Percentiles rank a stretch among this genome's conserved stretches.
Evolutionary conservation across 1,284 basidiomycete genomes (phyloP).

Genomic region (Irpex sp.): DNA sequence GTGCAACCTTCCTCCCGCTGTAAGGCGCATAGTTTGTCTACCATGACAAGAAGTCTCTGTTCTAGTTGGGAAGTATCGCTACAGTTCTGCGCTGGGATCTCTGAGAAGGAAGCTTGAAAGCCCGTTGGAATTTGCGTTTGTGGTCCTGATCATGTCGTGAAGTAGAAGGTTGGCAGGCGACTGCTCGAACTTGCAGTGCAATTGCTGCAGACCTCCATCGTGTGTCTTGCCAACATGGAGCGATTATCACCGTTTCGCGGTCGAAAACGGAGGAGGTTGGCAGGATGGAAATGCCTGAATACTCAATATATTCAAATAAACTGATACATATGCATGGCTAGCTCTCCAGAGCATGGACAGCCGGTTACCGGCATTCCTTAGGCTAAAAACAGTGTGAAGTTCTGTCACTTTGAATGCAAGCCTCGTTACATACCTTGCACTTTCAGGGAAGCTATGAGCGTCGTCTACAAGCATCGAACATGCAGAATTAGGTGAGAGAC

Average conservation of each 20-base stretch:
- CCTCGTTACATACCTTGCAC: constrained; percentile 17
- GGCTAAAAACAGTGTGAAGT: background rate
- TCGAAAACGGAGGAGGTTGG: constrained; percentile 22
- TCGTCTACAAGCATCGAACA: background rate
- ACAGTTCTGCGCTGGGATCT: background rate
- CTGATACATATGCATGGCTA: constrained; percentile 25
- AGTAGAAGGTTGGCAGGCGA: background rate
- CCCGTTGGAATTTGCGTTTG: background rate
- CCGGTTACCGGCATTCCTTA: constrained; percentile 26
- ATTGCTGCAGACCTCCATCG: constrained; percentile 12
- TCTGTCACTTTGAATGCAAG: constrained; percentile 26
- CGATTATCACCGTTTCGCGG: constrained; percentile 1
- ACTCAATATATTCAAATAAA: constrained; percentile 17
- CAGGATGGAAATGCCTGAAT: constrained; percentile 50
- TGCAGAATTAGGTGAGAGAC: background rate
- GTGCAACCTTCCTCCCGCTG: constrained; percentile 2
- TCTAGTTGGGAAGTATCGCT: constrained; percentile 2
- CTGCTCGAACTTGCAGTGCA: constrained; percentile 8
- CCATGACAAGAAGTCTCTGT: constrained; percentile 7
- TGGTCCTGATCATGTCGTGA: background rate
- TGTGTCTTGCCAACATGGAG: background rate
- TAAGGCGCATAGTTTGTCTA: constrained; percentile 10
- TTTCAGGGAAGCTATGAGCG: constrained; percentile 17
- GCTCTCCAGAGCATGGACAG: constrained; percentile 72
- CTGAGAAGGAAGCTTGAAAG: background rate